Evolutionary conservation across 129 eudicot genomes (phyloP), one percentile per base, ranked within the genome.

Genomic region (Gnaphalium uliginosum): DNA sequence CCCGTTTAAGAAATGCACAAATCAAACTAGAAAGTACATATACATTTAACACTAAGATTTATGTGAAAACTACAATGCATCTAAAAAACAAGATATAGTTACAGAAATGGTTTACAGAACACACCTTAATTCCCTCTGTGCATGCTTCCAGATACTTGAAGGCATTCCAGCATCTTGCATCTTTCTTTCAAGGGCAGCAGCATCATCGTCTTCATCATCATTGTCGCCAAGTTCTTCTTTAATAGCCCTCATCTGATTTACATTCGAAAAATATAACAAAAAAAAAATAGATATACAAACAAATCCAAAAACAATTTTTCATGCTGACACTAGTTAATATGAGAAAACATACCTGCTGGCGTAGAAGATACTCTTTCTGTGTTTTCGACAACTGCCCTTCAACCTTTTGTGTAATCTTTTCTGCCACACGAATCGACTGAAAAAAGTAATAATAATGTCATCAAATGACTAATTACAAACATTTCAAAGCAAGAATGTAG

Each of bases 81-180:
- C 62, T 4, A 4, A 46, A 68, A 39, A 68, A 68, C 27, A 30
- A 19, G 2, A 32, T 18, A 77, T 41, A 61, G 8, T n/a, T 37
- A 37, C 14, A 71, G 27, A 33, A 46, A 58, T 26, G 13, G 14
- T 61, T 78, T 10, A 62, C 21, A 46, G 26, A 75, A 22, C 37
- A 67, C 83, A 88, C 96, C 96, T 82, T 69, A 93, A 72, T 78
- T 90, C 96, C 83, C 98, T 88, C 67, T 90, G 98, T 66, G 98
- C 98, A 85, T 88, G 95, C 83, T 93, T 93, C 98, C 96, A 93
- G 32, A 93, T 85, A 82, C 83, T 88, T 71, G 92, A 78, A 68
- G 96, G 96, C 98, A 93, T 90, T 83, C 92, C 92, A 13, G 92
- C 90, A 83, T 83, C 92, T 87, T 90, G 96, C 98, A 93, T 93